Evolutionary conservation across 768 basidiomycete species (phyloP).

Genomic region (Leccinum broughii): DNA sequence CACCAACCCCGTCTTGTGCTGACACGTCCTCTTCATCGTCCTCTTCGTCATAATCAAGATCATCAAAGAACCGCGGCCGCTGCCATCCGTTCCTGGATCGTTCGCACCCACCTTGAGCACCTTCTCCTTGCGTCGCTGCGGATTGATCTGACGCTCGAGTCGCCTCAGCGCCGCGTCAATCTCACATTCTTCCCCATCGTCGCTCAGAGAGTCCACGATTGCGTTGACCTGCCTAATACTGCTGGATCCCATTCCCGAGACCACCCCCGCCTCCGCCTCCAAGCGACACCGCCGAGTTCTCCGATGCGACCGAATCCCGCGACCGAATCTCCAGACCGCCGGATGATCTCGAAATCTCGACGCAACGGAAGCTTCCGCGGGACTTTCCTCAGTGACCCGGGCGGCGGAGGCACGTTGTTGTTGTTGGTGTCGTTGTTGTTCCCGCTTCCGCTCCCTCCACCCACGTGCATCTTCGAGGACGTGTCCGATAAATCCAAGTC

Average conservation of each 20-base stretch:
- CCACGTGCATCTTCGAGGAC: slow-evolving; percentile 54
- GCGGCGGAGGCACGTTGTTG: too few relatives aligned
- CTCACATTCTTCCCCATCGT: slow-evolving; percentile 75
- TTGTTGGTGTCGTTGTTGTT: not conserved
- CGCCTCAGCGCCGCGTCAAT: slow-evolving; percentile 78
- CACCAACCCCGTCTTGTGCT: too few relatives aligned
- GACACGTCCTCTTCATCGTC: too few relatives aligned
- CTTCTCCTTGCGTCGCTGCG: slow-evolving; percentile 66
- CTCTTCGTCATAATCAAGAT: too few relatives aligned
- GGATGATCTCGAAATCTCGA: too few relatives aligned
- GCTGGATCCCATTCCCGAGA: too few relatives aligned
- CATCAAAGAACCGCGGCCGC: slow-evolving; percentile 20
- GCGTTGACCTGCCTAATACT: slow-evolving; percentile 55
- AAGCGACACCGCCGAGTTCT: too few relatives aligned
- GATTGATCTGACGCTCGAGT: slow-evolving; percentile 86
- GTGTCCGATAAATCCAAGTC: slow-evolving; percentile 78
- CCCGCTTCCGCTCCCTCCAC: not conserved
- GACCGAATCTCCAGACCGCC: too few relatives aligned
- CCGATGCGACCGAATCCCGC: too few relatives aligned
- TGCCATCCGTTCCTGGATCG: slow-evolving; percentile 64
- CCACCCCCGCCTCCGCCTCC: too few relatives aligned
- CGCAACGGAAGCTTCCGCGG: too few relatives aligned
- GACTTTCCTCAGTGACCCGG: too few relatives aligned
- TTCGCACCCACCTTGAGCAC: slow-evolving; percentile 73
- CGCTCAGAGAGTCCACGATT: slow-evolving; percentile 64